Conservation (phyloP, 1,284 basidiomycete genomes). For the Salmacisia buchloeana region DNA sequence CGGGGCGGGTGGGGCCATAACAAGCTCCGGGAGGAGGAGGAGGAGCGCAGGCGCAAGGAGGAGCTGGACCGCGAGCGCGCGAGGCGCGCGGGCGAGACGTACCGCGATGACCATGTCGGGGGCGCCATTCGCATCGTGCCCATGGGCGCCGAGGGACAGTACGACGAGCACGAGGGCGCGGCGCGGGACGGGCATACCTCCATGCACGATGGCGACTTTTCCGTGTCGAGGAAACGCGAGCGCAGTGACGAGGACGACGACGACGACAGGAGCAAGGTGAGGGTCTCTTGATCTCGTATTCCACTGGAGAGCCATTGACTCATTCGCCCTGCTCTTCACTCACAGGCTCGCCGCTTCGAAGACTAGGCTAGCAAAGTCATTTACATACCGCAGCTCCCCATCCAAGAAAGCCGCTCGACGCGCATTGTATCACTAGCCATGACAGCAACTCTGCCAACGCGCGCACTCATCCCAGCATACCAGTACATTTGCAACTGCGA, state of each 20-base stretch:
- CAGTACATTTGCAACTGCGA: too few relatives aligned
- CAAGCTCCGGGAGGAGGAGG: slow-evolving; percentile 55
- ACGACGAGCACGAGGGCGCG: slow-evolving; percentile 24
- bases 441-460: too few relatives aligned
- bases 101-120: slow-evolving; percentile 13
- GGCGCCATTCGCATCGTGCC: slow-evolving; percentile 28
- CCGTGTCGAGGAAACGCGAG: not conserved
- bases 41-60: slow-evolving; percentile 70
- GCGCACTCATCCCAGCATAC: too few relatives aligned
- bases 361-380: too few relatives aligned
- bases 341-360: slow-evolving; percentile 1
- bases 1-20: slow-evolving; percentile 77
- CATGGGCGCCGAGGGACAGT: slow-evolving; percentile 23
- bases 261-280: slow-evolving; percentile 6
- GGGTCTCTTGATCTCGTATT: not conserved
- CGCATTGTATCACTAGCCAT: not conserved
- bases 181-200: not conserved
- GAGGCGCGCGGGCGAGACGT: not conserved
- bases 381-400: too few relatives aligned
- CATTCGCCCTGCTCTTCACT: not conserved
- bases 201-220: not conserved
- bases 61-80: slow-evolving; percentile 53
- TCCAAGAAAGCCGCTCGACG: too few relatives aligned
- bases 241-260: not conserved
- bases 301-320: not conserved